These are phyloP conservation scores for Erodium moschatum DNA, from an alignment of 441 rosid genomes.

Conservation along the genomic window DNA sequence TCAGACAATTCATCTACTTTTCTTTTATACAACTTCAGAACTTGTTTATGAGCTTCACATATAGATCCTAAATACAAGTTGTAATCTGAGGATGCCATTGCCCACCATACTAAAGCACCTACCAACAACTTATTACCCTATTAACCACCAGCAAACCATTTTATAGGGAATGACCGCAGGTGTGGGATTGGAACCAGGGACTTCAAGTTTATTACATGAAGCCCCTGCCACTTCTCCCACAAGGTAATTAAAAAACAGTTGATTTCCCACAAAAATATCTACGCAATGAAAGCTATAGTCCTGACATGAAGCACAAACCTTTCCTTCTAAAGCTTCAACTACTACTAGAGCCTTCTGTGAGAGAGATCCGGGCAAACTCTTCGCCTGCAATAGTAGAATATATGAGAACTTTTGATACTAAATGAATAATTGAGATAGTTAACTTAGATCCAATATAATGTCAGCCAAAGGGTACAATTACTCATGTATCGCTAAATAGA, in stretches of 20 bases:
- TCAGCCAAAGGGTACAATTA: not conserved
- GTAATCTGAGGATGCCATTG: constrained; percentile 3
- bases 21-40: constrained; percentile 2
- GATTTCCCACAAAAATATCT: constrained; percentile 7
- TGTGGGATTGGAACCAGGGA: not conserved
- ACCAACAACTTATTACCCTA: constrained; percentile 6
- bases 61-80: constrained; percentile 4
- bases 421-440: not conserved
- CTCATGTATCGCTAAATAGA: constrained; percentile 6
- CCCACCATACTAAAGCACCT: not conserved
- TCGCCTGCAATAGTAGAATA: constrained; percentile 43
- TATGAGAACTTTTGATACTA: not conserved
- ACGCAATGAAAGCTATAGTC: constrained; percentile 4
- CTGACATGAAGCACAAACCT: constrained; percentile 41
- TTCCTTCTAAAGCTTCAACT: constrained; percentile 80
- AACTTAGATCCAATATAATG: not conserved
- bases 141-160: not conserved
- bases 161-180: not conserved
- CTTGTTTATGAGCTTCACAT: not conserved
- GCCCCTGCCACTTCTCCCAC: not conserved
- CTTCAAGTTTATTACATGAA: not conserved
- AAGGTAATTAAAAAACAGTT: constrained; percentile 7
- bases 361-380: constrained; percentile 58
- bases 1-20: not conserved
- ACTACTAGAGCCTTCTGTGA: constrained; percentile 64